These are phyloP conservation scores for Cucurbita pepo DNA, from an alignment of 306 rosid species.

Conservation along the genomic window DNA sequence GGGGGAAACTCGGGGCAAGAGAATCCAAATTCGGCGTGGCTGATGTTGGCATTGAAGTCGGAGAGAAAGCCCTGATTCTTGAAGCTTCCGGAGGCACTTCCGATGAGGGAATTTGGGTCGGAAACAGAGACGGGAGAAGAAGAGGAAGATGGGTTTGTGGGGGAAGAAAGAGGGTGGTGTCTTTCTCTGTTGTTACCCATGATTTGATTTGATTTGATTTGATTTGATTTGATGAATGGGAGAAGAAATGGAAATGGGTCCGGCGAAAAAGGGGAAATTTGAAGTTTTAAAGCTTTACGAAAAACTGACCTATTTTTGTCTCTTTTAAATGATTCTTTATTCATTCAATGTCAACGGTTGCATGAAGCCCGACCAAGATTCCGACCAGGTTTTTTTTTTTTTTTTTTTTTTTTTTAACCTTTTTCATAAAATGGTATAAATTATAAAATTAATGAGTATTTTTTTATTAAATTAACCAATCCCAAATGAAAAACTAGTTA, in stretches of 20 bases:
- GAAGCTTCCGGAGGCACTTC: slow-evolving; percentile 78
- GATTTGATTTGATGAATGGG: not conserved
- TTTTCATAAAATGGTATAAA: too few species aligned
- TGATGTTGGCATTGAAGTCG: not conserved
- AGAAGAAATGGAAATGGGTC: not conserved
- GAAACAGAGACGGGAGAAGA: slow-evolving; percentile 68
- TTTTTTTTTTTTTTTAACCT: too few species aligned
- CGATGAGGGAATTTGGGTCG: slow-evolving; percentile 40
- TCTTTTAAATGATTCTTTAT: not conserved
- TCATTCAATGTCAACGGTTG: not conserved
- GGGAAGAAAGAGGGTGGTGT: slow-evolving; percentile 42
- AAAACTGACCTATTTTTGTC: not conserved
- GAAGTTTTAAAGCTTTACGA: not conserved
- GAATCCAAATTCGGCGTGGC: slow-evolving; percentile 66
- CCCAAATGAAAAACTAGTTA: too few species aligned
- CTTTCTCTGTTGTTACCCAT: slow-evolving; percentile 48
- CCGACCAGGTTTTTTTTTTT: too few species aligned
- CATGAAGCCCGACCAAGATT: too few species aligned
- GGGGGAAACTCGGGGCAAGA: slow-evolving; percentile 46
- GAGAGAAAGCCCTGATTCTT: slow-evolving; percentile 55
- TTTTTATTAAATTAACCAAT: too few species aligned
- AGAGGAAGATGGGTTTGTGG: slow-evolving; percentile 48
- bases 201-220: not conserved
- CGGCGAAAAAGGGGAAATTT: not conserved
- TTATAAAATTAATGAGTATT: too few species aligned